Evolutionary conservation across 306 rosid genomes (phyloP), one percentile per base, ranked within the genome.

Genomic region (Trifolium repens): DNA sequence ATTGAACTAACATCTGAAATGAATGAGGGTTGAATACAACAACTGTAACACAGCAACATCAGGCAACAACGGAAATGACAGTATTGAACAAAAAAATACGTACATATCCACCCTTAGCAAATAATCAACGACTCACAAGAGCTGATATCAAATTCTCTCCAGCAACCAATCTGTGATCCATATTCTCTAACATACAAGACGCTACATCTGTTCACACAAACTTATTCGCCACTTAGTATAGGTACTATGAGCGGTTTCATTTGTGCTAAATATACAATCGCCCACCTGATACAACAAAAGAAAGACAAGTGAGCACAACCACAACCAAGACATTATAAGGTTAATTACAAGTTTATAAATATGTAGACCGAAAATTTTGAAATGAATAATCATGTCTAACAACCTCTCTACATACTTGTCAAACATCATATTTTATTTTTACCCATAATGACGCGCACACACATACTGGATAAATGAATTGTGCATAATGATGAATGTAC

Each of bases 241-340:
- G 98, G 98, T 67, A 94, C 97, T n/a, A 94, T 94, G 74, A 94
- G 96, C 0, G 98, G 98, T 58, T 94, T 94, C 98, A 91, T 91
- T 84, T 94, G 98, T 39, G 98, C 98, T 80, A 94, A 85, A 78
- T 91, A 94, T 71, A 94, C 97, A 71, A 94, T 94, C 3, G 98
- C 98, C 98, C 98, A 94, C 98, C 98, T 94, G 81, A 52, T 34
- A 75, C 40, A 54, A 40, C 65, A 54, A 73, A 78, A 35, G 73
- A 32, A 39, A 37, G 42, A 39, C 42, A 50, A 14, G 63, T 70
- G 55, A 87, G 71, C 42, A 40, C 6, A 16, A 47, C 7, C 54
- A 35, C 59, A 60, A 75, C 14, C 7, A 14, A 39, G 15, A 50
- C 49, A 16, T 15, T 37, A 66, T 9, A 62, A 14, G 54, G 34